Percentiles rank a stretch among this genome's conserved stretches.
Conservation (phyloP, 495 filamentous ascomycete genomes). For the Cudoniella acicularis region DNA sequence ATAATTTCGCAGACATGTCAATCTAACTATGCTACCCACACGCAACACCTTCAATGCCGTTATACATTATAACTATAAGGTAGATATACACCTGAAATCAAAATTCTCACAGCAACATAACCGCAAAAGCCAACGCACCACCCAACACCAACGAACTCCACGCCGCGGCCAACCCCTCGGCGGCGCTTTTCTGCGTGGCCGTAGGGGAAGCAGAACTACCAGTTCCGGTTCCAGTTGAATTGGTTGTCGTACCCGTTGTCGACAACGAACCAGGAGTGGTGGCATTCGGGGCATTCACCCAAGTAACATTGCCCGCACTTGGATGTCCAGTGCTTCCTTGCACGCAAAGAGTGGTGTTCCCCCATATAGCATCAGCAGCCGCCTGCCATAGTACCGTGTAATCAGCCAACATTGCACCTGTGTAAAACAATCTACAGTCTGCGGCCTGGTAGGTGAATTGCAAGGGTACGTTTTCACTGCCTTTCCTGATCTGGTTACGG, state of each 20-base stretch:
- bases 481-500: background rate
- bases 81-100: too few relatives aligned
- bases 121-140: background rate
- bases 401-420: background rate
- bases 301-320: background rate
- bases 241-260: background rate
- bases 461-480: background rate
- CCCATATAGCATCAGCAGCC: background rate
- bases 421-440: conserved; percentile 6
- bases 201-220: background rate
- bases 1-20: too few relatives aligned
- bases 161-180: background rate
- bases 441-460: conserved; percentile 2
- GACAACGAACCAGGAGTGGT: too few relatives aligned
- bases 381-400: background rate
- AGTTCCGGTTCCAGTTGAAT: background rate
- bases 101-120: background rate
- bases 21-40: too few relatives aligned
- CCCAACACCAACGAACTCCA: background rate
- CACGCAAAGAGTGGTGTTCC: background rate
- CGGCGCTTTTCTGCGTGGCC: background rate
- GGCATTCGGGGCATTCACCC: background rate
- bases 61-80: too few relatives aligned
- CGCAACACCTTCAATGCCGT: too few relatives aligned
- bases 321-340: background rate